A percentile compares a stretch with the other conserved stretches of the same genome.
These are phyloP conservation scores for Tetracladium setigerum DNA, from an alignment of 495 filamentous ascomycete species.

Conservation along the genomic window DNA sequence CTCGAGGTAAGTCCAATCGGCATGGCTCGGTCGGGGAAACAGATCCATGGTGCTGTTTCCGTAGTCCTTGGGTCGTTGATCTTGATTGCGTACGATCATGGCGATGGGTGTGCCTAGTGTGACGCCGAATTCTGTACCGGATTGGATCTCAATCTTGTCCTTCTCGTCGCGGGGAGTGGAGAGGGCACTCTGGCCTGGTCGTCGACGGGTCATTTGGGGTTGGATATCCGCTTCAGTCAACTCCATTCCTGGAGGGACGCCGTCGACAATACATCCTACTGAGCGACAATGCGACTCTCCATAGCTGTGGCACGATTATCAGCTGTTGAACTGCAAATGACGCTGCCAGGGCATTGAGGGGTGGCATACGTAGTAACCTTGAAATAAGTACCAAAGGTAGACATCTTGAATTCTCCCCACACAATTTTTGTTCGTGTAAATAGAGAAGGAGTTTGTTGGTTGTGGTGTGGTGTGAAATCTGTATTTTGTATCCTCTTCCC, in stretches of 20 bases:
- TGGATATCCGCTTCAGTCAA: constrained; percentile 89
- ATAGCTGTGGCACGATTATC: constrained; percentile 44
- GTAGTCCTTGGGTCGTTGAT: constrained; percentile 93
- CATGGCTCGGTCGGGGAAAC: constrained; percentile 87
- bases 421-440: background rate
- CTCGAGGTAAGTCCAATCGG: constrained; percentile 93
- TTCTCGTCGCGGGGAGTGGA: constrained; percentile 92
- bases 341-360: background rate
- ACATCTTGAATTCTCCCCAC: constrained; percentile 47
- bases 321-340: constrained; percentile 6
- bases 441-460: background rate
- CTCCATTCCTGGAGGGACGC: constrained; percentile 80
- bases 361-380: constrained; percentile 71
- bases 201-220: constrained; percentile 84
- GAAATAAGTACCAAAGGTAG: constrained; percentile 84
- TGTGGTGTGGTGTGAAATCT: background rate
- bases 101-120: constrained; percentile 91
- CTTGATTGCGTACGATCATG: constrained; percentile 82
- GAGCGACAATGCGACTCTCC: constrained; percentile 87
- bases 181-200: constrained; percentile 84
- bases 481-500: background rate
- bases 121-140: constrained; percentile 85
- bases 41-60: constrained; percentile 83
- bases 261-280: constrained; percentile 87
- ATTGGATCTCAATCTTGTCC: constrained; percentile 86